Percentiles rank a stretch among this genome's conserved stretches.
Conservation (phyloP, 495 filamentous ascomycete genomes). For the Aspergillus mulundensis region DNA sequence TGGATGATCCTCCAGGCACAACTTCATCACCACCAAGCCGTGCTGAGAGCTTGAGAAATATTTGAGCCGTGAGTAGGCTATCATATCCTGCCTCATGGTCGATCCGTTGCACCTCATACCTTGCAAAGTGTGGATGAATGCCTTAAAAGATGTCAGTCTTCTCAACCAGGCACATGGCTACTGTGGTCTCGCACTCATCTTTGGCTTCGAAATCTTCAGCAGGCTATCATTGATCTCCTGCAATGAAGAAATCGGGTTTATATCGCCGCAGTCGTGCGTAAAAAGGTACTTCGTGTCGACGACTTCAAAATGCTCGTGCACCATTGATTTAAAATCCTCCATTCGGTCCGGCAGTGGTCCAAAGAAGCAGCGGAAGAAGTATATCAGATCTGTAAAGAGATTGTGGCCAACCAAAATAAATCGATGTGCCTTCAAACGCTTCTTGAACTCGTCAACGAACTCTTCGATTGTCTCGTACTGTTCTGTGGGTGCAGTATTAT, state of each 20-base stretch:
- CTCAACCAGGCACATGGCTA: not conserved
- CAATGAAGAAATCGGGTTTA: slow-evolving; percentile 48
- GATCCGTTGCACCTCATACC: slow-evolving; percentile 40
- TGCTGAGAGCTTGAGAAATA: slow-evolving; percentile 58
- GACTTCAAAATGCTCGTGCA: slow-evolving; percentile 59
- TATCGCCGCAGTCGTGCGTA: slow-evolving; percentile 50
- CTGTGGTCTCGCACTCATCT: slow-evolving; percentile 37
- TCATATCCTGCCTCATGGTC: slow-evolving; percentile 72
- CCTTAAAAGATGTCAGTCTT: slow-evolving; percentile 12
- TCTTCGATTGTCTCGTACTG: slow-evolving; percentile 26
- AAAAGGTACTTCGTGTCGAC: slow-evolving; percentile 78
- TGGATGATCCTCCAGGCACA: not conserved
- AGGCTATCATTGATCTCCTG: slow-evolving; percentile 45
- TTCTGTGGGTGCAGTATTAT: slow-evolving; percentile 40
- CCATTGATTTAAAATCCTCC: slow-evolving; percentile 52
- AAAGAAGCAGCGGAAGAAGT: slow-evolving; percentile 67
- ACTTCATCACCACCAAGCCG: slow-evolving; percentile 35
- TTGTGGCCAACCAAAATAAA: slow-evolving; percentile 73
- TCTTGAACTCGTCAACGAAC: slow-evolving; percentile 26
- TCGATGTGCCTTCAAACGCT: slow-evolving; percentile 39
- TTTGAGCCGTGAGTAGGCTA: slow-evolving; percentile 63
- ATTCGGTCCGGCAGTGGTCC: slow-evolving; percentile 59
- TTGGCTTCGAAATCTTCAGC: slow-evolving; percentile 32
- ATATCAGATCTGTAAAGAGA: slow-evolving; percentile 67
- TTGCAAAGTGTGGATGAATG: slow-evolving; percentile 37